phyloP scores from a whole-genome alignment of 495 filamentous ascomycete species.

The Aspergillus kassunensis region DNA sequence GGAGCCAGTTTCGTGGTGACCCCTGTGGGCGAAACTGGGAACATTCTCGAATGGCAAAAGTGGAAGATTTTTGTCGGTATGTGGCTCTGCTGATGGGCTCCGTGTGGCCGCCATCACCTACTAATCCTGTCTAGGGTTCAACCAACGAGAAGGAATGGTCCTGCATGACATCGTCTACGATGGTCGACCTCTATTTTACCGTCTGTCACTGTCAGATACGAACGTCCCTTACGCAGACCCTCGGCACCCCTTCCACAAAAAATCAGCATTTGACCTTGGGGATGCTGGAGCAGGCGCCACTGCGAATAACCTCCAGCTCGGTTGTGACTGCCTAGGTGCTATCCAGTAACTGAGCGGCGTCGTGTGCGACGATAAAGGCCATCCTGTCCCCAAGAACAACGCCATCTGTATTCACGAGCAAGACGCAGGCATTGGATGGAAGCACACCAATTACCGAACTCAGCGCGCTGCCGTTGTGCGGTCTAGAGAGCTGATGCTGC shows the following conservation, averaged over 20 bases:
- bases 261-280: conserved; percentile 67
- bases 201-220: conserved; percentile 73
- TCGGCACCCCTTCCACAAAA: conserved; percentile 59
- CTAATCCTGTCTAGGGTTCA: too few species aligned
- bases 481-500: conserved; percentile 56
- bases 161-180: conserved; percentile 65
- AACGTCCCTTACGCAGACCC: conserved; percentile 64
- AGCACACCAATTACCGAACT: conserved; percentile 66
- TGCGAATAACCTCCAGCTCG: conserved; percentile 56
- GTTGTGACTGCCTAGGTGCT: conserved; percentile 63
- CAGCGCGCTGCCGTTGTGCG: conserved; percentile 53
- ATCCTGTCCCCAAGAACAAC: too few species aligned
- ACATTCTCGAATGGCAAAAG: conserved; percentile 57
- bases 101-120: too few species aligned
- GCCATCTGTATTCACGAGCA: conserved; percentile 65
- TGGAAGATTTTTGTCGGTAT: conserved; percentile 61
- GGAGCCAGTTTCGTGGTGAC: conserved; percentile 78
- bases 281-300: conserved; percentile 61
- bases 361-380: conserved; percentile 48
- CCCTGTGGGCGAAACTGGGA: conserved; percentile 34
- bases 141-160: conserved; percentile 59
- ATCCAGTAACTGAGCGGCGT: conserved; percentile 60
- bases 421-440: conserved; percentile 64
- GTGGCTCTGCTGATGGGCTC: too few species aligned
- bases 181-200: conserved; percentile 61